These are phyloP conservation scores for Solanum pinnatisectum DNA, from an alignment of 257 asterid genomes.

Conservation along the genomic window DNA sequence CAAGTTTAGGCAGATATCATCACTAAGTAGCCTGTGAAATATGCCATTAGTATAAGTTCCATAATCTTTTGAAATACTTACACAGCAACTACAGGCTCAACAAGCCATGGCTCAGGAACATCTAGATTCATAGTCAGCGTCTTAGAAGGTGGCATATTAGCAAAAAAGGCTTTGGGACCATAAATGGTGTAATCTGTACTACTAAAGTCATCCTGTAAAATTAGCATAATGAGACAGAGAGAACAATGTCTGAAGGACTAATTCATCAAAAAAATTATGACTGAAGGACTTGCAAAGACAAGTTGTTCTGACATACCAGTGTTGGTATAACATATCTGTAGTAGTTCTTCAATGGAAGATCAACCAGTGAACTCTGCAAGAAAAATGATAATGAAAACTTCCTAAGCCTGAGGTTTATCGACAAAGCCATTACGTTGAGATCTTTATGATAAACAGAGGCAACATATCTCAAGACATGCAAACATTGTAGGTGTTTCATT, in stretches of 20 bases:
- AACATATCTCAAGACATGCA: background rate
- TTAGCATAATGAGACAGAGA: slow-evolving; percentile 16
- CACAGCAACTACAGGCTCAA: slow-evolving; percentile 92
- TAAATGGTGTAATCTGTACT: slow-evolving; percentile 50
- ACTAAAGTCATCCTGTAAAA: slow-evolving; percentile 89
- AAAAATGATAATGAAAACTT: slow-evolving; percentile 7
- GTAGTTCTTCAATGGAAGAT: slow-evolving; percentile 97
- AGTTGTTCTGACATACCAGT: slow-evolving; percentile 38
- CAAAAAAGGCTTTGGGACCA: slow-evolving; percentile 94
- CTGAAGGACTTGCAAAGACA: slow-evolving; percentile 6
- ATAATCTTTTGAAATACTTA: slow-evolving; percentile 25
- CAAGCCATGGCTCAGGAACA: slow-evolving; percentile 99
- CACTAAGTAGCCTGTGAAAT: background rate
- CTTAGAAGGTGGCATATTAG: slow-evolving; percentile 93
- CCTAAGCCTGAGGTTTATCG: background rate
- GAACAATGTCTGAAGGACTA: background rate
- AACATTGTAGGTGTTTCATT: background rate
- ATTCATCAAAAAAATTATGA: background rate
- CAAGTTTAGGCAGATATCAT: slow-evolving; percentile 5
- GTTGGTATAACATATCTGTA: slow-evolving; percentile 97
- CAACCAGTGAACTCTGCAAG: slow-evolving; percentile 88
- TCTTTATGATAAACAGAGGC: background rate
- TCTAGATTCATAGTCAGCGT: slow-evolving; percentile 98
- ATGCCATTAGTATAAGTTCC: background rate
- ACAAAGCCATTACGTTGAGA: background rate